Percentiles rank a stretch among this genome's conserved stretches.
Evolutionary conservation across 106 monocot genomes (phyloP).

Genomic region (Platanthera zijinensis): DNA sequence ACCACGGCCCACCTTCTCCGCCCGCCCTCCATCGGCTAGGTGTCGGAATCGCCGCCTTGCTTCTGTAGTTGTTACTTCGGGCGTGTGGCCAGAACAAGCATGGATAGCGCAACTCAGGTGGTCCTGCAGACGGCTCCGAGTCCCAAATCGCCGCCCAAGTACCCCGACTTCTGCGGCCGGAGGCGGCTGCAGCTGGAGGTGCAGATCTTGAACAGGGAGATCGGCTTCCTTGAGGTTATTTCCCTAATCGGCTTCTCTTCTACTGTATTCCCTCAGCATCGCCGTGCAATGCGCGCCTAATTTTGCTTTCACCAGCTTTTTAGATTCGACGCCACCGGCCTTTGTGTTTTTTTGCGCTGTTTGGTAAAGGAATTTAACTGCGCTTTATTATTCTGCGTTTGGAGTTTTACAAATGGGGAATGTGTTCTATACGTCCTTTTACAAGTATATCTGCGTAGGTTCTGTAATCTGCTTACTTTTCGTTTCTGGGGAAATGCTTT

Average conservation of each 20-base stretch:
- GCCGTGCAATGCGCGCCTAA: not conserved
- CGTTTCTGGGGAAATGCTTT: not conserved
- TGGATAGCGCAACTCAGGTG: not conserved
- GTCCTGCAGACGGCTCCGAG: slow-evolving; percentile 27
- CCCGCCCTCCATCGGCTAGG: not conserved
- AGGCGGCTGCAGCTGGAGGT: slow-evolving; percentile 80
- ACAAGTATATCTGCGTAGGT: not conserved
- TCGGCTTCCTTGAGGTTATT: slow-evolving; percentile 80
- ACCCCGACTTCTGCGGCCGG: slow-evolving; percentile 86
- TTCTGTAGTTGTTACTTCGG: not conserved
- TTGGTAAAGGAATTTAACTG: not conserved
- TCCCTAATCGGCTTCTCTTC: not conserved
- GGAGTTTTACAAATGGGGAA: not conserved
- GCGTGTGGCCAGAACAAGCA: not conserved
- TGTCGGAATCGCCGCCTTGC: not conserved
- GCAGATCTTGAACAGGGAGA: slow-evolving; percentile 75
- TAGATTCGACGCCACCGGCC: not conserved
- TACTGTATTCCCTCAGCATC: not conserved
- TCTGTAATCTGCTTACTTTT: not conserved
- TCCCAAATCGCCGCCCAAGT: slow-evolving; percentile 80
- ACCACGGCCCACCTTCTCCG: not conserved
- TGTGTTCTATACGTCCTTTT: not conserved
- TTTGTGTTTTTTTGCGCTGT: not conserved
- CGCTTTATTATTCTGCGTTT: not conserved
- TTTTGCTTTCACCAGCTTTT: not conserved